Base-by-base conservation (phyloP, 192 early-diverging fungal species). In the Helicostylum pulchrum region DNA sequence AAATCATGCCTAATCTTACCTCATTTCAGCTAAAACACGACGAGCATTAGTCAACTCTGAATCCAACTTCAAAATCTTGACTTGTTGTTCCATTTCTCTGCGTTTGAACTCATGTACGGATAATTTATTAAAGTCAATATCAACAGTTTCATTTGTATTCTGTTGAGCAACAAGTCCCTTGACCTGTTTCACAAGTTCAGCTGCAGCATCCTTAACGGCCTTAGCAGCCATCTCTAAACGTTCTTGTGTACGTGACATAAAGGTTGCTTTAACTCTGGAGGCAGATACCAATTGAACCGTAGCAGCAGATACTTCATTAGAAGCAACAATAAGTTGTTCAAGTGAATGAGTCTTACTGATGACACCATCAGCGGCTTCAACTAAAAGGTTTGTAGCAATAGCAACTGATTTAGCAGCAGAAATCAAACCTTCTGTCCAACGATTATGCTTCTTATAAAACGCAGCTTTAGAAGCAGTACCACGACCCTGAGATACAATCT, bases 371-470 rank as follows among this genome's bases (percentile, higher is more conserved):
- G 97, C 95, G 23, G 87, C 89, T 69, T 98, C 95, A 20, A 99
- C 96, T 57, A 99, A 73, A 44, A 88, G 79, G 26, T 88, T 94
- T 2, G 97, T 99, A 8, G 94, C 94, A n/a, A 90, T 52, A 0
- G 97, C 94, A 12, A 99, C 94, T 0, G 94, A 83, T 73, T 97
- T 93, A 14, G 97, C 97, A 0, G 97, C 97, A 6, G 92, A 93
- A 62, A 99, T 95, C 15, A 99, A 83, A 21, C 97, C 97, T 72
- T 99, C 97, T 4, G 95, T 99, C 97, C 97, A 99, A 62, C 95
- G 91, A 84, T 99, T 97, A 83, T 99, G 93, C 83, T 99, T 99
- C 77, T 98, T 98, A 84, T 99, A 99, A 75, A 98, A 98, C 1
- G 91, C 93, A 1, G 87, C 86, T 57, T 85, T 89, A 11, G 91